phyloP scores from a whole-genome alignment of 2,329 filamentous ascomycete species.

The Colletotrichum higginsianum region DNA sequence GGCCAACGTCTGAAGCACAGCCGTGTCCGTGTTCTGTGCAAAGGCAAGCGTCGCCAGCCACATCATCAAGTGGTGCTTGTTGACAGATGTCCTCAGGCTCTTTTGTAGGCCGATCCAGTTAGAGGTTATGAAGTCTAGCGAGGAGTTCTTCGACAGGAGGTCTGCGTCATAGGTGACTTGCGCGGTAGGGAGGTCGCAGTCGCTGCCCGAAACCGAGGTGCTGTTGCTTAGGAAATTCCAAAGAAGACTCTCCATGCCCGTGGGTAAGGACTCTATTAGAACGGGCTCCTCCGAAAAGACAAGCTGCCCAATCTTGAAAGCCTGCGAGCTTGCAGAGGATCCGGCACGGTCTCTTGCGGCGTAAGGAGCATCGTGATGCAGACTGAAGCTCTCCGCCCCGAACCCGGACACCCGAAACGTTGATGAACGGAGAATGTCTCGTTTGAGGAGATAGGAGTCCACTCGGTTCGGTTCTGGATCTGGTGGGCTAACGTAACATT shows the following conservation, averaged over 20 bases:
- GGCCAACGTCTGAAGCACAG: conserved; percentile 40
- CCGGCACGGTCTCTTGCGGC: conserved; percentile 4
- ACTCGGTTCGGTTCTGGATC: not conserved
- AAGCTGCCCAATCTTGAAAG: not conserved
- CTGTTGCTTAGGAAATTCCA: not conserved
- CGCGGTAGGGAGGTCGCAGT: not conserved
- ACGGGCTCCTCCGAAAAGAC: not conserved
- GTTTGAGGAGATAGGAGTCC: conserved; percentile 20
- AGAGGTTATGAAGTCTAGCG: not conserved
- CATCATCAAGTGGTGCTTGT: conserved; percentile 39
- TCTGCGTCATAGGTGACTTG: not conserved
- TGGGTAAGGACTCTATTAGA: not conserved
- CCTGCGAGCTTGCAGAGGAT: not conserved
- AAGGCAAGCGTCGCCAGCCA: conserved; percentile 46
- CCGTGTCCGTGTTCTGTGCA: conserved; percentile 11
- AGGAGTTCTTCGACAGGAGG: not conserved
- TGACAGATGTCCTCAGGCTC: not conserved
- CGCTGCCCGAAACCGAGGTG: not conserved
- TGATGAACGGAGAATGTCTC: conserved; percentile 59
- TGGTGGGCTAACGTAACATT: not conserved
- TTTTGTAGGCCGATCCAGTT: conserved; percentile 1
- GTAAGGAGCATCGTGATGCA: conserved; percentile 38
- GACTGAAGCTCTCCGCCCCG: conserved; percentile 46
- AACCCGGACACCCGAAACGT: conserved; percentile 47
- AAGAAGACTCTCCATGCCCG: not conserved